Percentiles rank a stretch among this genome's conserved stretches.
Evolutionary conservation across 2,329 filamentous ascomycete species (phyloP).

Genomic region (Raffaelea deltoideospora): DNA sequence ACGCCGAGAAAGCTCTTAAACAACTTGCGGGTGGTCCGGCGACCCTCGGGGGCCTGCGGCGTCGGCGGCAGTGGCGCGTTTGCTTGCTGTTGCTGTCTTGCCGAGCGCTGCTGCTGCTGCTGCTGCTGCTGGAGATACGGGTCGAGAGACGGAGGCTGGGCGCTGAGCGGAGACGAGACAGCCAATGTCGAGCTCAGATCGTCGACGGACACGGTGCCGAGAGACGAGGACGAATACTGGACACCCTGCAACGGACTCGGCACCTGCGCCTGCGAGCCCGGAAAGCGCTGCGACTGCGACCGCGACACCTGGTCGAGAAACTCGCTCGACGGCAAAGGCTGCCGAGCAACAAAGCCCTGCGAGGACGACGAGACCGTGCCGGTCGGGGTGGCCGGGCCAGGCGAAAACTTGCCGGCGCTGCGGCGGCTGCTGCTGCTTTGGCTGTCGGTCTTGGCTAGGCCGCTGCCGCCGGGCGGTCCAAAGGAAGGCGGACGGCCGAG

Average conservation of each 20-base stretch:
- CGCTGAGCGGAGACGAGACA: conserved; percentile 12
- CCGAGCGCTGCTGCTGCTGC: conserved; percentile 5
- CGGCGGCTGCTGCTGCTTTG: conserved; percentile 16
- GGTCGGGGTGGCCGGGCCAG: conserved; percentile 10
- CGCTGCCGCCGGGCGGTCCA: conserved; percentile 9
- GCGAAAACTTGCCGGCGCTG: neutral
- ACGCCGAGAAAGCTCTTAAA: conserved; percentile 38
- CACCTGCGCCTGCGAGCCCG: conserved; percentile 14
- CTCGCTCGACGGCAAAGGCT: conserved; percentile 20
- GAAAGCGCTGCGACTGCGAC: conserved; percentile 36
- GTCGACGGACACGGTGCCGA: conserved; percentile 22
- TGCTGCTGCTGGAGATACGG: conserved; percentile 4
- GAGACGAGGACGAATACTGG: conserved; percentile 18
- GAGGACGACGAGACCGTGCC: neutral
- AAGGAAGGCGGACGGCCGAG: conserved; percentile 14
- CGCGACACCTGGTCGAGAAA: conserved; percentile 32
- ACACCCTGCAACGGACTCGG: conserved; percentile 16
- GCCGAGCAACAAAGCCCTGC: conserved; percentile 14
- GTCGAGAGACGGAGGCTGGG: conserved; percentile 8
- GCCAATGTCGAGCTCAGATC: conserved; percentile 20
- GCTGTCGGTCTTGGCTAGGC: conserved; percentile 13
- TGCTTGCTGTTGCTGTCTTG: conserved; percentile 4
- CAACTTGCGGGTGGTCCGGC: conserved; percentile 36
- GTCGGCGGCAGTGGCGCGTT: conserved; percentile 10
- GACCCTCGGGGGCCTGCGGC: conserved; percentile 21